Percentiles rank a stretch among this genome's conserved stretches.
Conservation (phyloP, 148 eudicot species). For the Arbutus unedo region DNA sequence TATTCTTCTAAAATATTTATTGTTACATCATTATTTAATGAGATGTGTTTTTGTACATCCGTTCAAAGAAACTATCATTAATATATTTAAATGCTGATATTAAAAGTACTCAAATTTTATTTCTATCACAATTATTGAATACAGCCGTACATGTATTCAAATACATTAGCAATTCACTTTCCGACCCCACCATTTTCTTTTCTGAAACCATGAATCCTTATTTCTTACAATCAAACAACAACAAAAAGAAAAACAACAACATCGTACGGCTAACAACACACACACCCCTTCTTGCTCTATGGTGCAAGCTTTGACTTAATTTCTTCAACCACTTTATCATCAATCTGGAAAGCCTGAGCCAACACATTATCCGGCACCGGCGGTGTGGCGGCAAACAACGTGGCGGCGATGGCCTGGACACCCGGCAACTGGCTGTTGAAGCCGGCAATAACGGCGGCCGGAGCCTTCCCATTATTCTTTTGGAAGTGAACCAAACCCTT, state of each 20-base stretch:
- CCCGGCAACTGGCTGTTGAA: slow-evolving; percentile 49
- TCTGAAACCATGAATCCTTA: background rate
- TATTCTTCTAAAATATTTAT: no score
- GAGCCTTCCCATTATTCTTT: slow-evolving; percentile 30
- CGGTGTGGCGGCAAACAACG: slow-evolving; percentile 16
- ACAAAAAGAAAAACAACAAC: background rate
- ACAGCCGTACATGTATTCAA: background rate
- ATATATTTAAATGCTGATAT: background rate
- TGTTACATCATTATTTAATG: no score
- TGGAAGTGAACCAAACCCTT: slow-evolving; percentile 41
- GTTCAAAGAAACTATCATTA: background rate
- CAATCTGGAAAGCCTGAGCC: slow-evolving; percentile 19
- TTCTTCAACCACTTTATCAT: background rate
- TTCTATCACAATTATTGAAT: background rate
- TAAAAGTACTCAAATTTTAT: background rate
- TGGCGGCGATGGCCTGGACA: background rate
- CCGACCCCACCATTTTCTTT: background rate
- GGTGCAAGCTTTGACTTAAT: slow-evolving; percentile 13
- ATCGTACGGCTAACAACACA: background rate
- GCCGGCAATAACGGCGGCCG: slow-evolving; percentile 31
- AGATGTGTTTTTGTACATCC: no score
- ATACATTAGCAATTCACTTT: background rate
- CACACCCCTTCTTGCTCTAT: background rate
- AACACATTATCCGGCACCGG: slow-evolving; percentile 18
- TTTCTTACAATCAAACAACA: background rate